Percentiles rank a stretch among this genome's conserved stretches.
Evolutionary conservation across 495 filamentous ascomycete species (phyloP).

Genomic region (Friedmanniomyces endolithicus): DNA sequence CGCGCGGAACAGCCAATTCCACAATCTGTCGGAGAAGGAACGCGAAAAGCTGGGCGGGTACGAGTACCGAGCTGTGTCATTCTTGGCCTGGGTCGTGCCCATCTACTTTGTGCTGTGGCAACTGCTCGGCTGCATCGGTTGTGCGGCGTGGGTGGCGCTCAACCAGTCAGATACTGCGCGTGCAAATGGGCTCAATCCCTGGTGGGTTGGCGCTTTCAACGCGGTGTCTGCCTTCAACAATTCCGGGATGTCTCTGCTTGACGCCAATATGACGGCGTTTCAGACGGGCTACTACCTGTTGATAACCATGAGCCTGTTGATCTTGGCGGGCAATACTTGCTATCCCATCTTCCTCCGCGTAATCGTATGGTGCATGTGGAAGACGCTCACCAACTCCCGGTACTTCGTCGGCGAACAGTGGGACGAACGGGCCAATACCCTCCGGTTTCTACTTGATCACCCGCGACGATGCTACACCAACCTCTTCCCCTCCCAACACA

Average conservation of each 20-base stretch:
- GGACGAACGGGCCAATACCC: slow-evolving; percentile 45
- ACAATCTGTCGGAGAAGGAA: slow-evolving; percentile 53
- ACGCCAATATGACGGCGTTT: slow-evolving; percentile 65
- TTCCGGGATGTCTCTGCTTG: slow-evolving; percentile 72
- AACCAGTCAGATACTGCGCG: slow-evolving; percentile 45
- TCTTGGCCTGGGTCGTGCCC: slow-evolving; percentile 59
- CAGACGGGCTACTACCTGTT: slow-evolving; percentile 56
- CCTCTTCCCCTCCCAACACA: slow-evolving; percentile 62
- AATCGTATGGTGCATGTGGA: slow-evolving; percentile 54
- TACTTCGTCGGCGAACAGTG: slow-evolving; percentile 28
- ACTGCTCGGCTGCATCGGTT: slow-evolving; percentile 53
- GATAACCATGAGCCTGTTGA: slow-evolving; percentile 61
- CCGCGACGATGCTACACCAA: slow-evolving; percentile 73
- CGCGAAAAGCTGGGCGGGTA: slow-evolving; percentile 62
- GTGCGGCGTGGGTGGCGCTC: slow-evolving; percentile 58
- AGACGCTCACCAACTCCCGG: slow-evolving; percentile 29
- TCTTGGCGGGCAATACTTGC: slow-evolving; percentile 73
- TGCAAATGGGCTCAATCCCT: slow-evolving; percentile 59
- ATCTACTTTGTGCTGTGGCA: slow-evolving; percentile 64
- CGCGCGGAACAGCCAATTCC: slow-evolving; percentile 63
- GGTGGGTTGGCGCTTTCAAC: slow-evolving; percentile 61
- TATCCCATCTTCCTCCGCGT: slow-evolving; percentile 69
- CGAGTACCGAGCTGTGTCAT: slow-evolving; percentile 66
- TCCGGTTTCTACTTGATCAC: slow-evolving; percentile 70
- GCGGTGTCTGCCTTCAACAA: slow-evolving; percentile 75